These are phyloP conservation scores for Agaricus sinodeliciosus DNA, from an alignment of 768 basidiomycete genomes.

Conservation along the genomic window DNA sequence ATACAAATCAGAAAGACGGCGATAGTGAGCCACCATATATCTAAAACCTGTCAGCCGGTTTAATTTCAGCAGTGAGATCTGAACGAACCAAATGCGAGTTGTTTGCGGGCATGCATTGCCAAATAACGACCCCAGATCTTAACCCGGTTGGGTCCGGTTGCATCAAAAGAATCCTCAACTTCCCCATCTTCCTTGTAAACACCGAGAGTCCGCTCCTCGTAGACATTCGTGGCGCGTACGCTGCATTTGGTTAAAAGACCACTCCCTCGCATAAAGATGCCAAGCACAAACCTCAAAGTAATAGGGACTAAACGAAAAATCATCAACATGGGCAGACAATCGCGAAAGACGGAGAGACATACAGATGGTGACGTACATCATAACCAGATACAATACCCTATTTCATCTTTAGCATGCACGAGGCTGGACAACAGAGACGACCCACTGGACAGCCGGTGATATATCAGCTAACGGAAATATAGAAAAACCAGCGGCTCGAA, in stretches of 20 bases:
- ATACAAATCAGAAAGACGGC: constrained; percentile 69
- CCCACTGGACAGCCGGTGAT: constrained; percentile 68
- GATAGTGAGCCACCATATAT: constrained; percentile 79
- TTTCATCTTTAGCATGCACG: neutral
- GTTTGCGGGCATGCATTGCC: constrained; percentile 56
- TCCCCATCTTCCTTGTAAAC: constrained; percentile 49
- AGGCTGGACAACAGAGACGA: constrained; percentile 4
- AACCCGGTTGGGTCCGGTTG: no score
- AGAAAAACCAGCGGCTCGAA: constrained; percentile 45
- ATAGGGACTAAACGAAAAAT: neutral
- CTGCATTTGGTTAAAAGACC: constrained; percentile 11
- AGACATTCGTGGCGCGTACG: constrained; percentile 63
- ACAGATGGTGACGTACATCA: constrained; percentile 69
- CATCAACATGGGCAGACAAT: neutral
- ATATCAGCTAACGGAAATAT: constrained; percentile 40
- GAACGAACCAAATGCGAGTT: constrained; percentile 47
- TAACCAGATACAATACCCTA: constrained; percentile 65
- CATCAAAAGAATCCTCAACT: constrained; percentile 8
- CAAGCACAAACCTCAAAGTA: constrained; percentile 36
- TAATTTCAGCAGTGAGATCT: no score
- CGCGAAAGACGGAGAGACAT: no score
- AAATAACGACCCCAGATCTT: constrained; percentile 27
- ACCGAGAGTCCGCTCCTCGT: constrained; percentile 71
- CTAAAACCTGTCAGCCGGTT: constrained; percentile 21
- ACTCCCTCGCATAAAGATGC: constrained; percentile 4